Conservation (phyloP, 2,329 filamentous ascomycete genomes). For the Thermothelomyces thermophilus region DNA sequence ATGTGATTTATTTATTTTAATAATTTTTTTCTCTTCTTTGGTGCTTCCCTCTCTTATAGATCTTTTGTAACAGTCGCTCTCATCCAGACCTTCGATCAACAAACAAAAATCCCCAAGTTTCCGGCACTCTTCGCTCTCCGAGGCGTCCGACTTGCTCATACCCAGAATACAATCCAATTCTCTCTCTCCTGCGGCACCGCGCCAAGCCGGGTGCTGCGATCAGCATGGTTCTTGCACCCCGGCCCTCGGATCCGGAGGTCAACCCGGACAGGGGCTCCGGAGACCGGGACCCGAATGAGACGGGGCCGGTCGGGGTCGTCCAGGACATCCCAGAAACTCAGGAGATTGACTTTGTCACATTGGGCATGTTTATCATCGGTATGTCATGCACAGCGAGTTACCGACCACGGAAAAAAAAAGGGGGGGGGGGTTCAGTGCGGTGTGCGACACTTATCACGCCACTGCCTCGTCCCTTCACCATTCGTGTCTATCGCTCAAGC, state of each 20-base stretch:
- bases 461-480: too few relatives aligned
- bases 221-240: conserved; percentile 1
- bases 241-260: not conserved
- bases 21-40: not conserved
- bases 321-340: conserved; percentile 28
- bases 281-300: not conserved
- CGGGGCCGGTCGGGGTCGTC: not conserved
- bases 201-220: not conserved
- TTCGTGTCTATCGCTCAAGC: too few relatives aligned
- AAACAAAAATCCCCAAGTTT: too few relatives aligned
- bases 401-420: not conserved
- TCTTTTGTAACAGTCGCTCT: too few relatives aligned
- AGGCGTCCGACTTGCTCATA: not conserved
- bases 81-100: too few relatives aligned
- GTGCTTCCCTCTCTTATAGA: too few relatives aligned
- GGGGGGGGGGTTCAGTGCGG: too few relatives aligned
- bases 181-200: not conserved
- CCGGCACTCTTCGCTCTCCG: not conserved
- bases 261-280: not conserved
- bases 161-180: too few relatives aligned
- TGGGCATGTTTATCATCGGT: conserved; percentile 73
- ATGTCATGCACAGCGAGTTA: conserved; percentile 25
- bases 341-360: conserved; percentile 58
- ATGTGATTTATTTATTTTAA: not conserved
- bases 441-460: too few relatives aligned